Base-by-base conservation (phyloP, 2,329 filamentous ascomycete genomes). In the Macroventuria anomochaeta region DNA sequence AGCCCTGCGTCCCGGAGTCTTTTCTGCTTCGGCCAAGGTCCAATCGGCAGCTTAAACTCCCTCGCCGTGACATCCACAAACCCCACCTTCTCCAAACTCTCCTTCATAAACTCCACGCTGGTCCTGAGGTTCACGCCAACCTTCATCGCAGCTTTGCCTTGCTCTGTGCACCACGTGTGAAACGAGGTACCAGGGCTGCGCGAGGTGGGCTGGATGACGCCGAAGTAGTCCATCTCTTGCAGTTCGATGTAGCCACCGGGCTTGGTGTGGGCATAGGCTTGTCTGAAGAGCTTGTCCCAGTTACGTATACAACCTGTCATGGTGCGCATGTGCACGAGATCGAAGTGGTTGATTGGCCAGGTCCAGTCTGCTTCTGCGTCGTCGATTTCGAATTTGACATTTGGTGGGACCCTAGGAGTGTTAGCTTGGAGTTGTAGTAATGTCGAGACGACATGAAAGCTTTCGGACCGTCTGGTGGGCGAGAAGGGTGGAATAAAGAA, bases 291-390 rank as follows among this genome's bases (percentile, higher is more conserved):
- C 18, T 71, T 72, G 3, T 74, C 74, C 69, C 83, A 85, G 61
- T 87, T 77, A n/a, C 76, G 73, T 33, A 88, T 77, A 25, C 80
- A 77, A 21, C 78, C 79, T 59, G 76, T 62, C 77, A 83, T 74
- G 76, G 81, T 62, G 65, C 80, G 62, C 73, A 78, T 63, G 79
- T 81, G 76, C 79, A 87, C 80, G 57, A 83, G 79, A 66, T 87
- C 84, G 63, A 83, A 86, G 18, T 73, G 71, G 26, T 78, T 69
- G 7, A 75, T 70, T 42, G 81, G 83, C 62, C 64, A 69, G 8
- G 64, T 67, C 67, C 65, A 68, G n/a, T 55, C 40, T 29, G 64
- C 59, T 40, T 70, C 67, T 17, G 65, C 66, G 41, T 70, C 66
- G 49, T 70, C 66, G 46, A 70, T 64, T 42, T 67, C 63, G 32